These are phyloP conservation scores for Copromyces sp. DNA, from an alignment of 495 filamentous ascomycete genomes.

Conservation along the genomic window DNA sequence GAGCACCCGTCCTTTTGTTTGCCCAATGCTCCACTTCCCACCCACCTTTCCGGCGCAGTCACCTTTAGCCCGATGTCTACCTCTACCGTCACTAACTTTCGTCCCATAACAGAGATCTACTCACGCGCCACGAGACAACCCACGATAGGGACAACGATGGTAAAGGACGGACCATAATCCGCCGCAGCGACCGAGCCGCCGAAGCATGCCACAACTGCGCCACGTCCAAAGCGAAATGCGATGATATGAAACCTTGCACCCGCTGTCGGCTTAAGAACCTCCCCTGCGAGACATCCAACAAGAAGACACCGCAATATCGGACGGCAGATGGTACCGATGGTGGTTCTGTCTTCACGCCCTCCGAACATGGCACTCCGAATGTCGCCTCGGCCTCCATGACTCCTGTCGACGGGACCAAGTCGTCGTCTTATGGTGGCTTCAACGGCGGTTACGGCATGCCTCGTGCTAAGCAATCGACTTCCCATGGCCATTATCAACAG, in stretches of 20 bases:
- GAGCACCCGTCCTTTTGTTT: neutral
- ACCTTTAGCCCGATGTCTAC: neutral
- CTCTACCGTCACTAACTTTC: neutral
- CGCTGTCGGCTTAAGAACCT: conserved; percentile 11
- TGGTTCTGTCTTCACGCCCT: neutral
- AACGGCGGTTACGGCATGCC: conserved; percentile 1
- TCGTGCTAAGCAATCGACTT: neutral
- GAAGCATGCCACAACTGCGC: conserved; percentile 14
- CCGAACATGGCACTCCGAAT: neutral
- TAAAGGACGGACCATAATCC: conserved; percentile 11
- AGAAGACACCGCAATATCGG: conserved; percentile 6
- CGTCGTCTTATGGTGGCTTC: neutral
- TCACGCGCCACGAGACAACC: conserved; percentile 16
- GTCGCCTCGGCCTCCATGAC: neutral
- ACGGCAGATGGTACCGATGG: neutral
- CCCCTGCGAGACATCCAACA: conserved; percentile 6
- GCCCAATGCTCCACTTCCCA: neutral
- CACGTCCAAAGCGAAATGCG: conserved; percentile 16
- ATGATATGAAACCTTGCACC: conserved; percentile 18
- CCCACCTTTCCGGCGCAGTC: neutral
- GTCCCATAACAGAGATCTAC: conserved; percentile 8
- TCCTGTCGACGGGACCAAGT: neutral
- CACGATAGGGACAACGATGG: conserved; percentile 15
- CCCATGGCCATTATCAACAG: neutral
- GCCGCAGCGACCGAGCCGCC: conserved; percentile 12